These are phyloP conservation scores for Colletotrichum sp. DNA, from an alignment of 2,329 filamentous ascomycete genomes.

Conservation along the genomic window DNA sequence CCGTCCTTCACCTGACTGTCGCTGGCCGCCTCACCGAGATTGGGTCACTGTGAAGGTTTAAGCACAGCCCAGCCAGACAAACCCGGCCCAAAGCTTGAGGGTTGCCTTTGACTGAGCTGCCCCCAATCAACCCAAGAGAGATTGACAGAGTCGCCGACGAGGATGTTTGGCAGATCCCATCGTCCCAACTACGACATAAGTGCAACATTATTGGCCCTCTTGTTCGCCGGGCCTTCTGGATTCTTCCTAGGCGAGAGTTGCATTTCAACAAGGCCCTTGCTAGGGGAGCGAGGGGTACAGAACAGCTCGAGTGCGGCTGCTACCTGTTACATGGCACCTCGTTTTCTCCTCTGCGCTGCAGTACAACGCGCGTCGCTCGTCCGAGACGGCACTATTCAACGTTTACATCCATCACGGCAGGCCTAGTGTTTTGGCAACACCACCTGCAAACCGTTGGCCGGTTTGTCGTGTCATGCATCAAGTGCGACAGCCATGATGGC, in stretches of 20 bases:
- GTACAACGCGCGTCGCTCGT: neutral
- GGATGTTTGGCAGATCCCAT: neutral
- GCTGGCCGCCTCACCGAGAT: constrained; percentile 5
- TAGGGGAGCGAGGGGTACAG: neutral
- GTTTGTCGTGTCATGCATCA: neutral
- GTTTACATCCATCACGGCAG: neutral
- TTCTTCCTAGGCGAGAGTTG: neutral
- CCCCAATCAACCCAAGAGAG: neutral
- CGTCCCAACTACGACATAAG: neutral
- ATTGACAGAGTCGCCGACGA: neutral
- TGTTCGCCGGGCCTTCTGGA: neutral
- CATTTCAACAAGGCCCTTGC: neutral
- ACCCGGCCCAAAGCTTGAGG: neutral
- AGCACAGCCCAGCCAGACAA: neutral
- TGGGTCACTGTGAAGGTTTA: neutral
- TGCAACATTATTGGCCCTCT: neutral
- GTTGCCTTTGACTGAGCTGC: neutral
- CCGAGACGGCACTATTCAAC: neutral
- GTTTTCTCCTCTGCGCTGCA: neutral
- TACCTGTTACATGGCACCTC: neutral
- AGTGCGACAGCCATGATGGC: neutral
- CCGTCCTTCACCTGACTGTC: neutral
- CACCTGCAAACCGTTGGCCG: neutral
- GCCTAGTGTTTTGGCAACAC: neutral
- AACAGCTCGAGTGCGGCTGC: neutral